These are phyloP conservation scores for Oryza meridionalis DNA, from an alignment of 176 grass and related monocot genomes.

Conservation along the genomic window DNA sequence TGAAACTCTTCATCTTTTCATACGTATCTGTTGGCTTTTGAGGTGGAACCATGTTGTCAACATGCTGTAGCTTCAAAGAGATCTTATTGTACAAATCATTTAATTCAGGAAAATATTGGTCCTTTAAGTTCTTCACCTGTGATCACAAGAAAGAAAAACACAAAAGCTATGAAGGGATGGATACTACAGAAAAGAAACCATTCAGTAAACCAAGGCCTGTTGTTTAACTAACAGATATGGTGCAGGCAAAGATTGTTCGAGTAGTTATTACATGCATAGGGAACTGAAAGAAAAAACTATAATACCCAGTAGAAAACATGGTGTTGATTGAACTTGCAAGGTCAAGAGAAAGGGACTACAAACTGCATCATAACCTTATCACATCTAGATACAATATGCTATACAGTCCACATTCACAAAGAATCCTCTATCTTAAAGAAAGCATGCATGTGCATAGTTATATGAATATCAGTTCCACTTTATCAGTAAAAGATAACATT, in stretches of 20 bases:
- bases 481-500: not conserved
- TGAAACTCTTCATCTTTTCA: slow-evolving; percentile 75
- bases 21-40: slow-evolving; percentile 55
- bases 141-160: slow-evolving; percentile 5
- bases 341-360: not conserved
- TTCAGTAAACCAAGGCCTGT: not conserved
- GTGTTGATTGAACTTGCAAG: not conserved
- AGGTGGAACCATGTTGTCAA: slow-evolving; percentile 51
- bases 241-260: not conserved
- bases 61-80: slow-evolving; percentile 65
- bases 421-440: slow-evolving; percentile 3
- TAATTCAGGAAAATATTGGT: slow-evolving; percentile 66
- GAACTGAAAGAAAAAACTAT: slow-evolving; percentile 1
- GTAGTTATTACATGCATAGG: slow-evolving; percentile 9
- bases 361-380: not conserved
- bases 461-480: slow-evolving; percentile 8
- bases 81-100: slow-evolving; percentile 69
- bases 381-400: slow-evolving; percentile 16
- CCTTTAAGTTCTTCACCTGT: slow-evolving; percentile 83
- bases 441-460: not conserved
- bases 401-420: not conserved
- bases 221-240: slow-evolving; percentile 1
- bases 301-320: not conserved
- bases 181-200: not conserved
- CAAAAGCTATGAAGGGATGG: not conserved